Conservation (phyloP, 2,329 filamentous ascomycete genomes). For the Penicillium sp. region DNA sequence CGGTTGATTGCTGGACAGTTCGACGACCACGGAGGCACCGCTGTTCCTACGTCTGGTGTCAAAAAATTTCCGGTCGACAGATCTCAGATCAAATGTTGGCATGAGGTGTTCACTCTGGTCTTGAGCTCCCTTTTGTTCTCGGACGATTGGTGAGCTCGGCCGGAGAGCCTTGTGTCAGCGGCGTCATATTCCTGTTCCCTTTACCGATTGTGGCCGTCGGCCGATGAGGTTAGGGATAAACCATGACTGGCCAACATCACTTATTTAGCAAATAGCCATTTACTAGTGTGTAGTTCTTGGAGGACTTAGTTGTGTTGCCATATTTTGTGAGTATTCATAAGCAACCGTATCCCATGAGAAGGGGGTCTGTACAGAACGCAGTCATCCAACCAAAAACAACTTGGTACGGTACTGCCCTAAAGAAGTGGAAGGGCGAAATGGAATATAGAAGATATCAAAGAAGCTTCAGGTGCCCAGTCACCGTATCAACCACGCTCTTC, state of each 20-base stretch:
- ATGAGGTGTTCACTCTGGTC: conserved; percentile 56
- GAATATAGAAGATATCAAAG: conserved; percentile 56
- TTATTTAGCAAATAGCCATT: conserved; percentile 11
- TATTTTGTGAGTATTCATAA: neutral
- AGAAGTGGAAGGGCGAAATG: neutral
- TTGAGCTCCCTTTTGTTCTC: conserved; percentile 64
- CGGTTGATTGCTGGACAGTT: conserved; percentile 85
- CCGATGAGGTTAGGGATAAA: conserved; percentile 87
- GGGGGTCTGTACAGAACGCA: neutral
- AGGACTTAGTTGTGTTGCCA: too few relatives aligned
- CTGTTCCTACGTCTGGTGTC: conserved; percentile 65
- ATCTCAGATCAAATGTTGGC: conserved; percentile 76
- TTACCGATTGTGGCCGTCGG: conserved; percentile 82
- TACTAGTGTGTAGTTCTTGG: conserved; percentile 11
- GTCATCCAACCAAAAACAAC: neutral
- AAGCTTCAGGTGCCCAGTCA: conserved; percentile 85
- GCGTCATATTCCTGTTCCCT: conserved; percentile 88
- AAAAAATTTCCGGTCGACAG: conserved; percentile 91
- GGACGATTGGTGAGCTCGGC: conserved; percentile 67
- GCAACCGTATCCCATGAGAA: neutral
- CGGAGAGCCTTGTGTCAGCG: conserved; percentile 59
- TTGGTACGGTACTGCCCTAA: neutral
- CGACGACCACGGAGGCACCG: conserved; percentile 85
- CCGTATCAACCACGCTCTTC: conserved; percentile 81
- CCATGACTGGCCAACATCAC: conserved; percentile 76